phyloP scores from a whole-genome alignment of 73 alveolate species.

The Tetrahymena thermophila region DNA sequence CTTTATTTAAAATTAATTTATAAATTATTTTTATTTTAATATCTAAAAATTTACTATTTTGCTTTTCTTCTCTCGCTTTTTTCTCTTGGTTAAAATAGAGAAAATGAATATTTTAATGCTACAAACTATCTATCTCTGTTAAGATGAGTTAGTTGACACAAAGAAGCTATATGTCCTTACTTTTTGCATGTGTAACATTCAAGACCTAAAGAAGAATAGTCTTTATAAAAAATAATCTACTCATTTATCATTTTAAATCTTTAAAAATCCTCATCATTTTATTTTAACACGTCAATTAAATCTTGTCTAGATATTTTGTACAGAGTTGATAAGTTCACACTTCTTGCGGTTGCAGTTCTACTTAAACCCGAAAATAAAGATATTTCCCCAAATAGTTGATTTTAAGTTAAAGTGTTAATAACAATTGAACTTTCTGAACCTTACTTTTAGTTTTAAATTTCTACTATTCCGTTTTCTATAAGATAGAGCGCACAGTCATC shows the following conservation, averaged over 20 bases:
- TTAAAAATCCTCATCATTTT: constrained; percentile 12
- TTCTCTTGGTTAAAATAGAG: not conserved
- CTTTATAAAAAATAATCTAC: not conserved
- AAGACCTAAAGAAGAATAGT: not conserved
- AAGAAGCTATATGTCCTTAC: not conserved
- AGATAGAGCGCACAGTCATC: not conserved
- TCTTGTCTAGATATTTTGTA: constrained; percentile 16
- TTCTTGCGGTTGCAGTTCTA: constrained; percentile 9
- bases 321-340: constrained; percentile 19
- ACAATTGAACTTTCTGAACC: not conserved
- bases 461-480: not conserved
- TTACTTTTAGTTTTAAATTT: not conserved
- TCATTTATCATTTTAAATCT: constrained; percentile 3
- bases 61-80: not conserved
- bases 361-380: constrained; percentile 28
- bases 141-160: not conserved
- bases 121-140: not conserved
- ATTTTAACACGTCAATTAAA: not conserved
- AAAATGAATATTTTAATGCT: not conserved
- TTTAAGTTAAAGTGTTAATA: not conserved
- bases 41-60: not conserved
- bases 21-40: not conserved
- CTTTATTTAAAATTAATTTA: not conserved
- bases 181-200: not conserved
- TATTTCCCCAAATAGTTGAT: constrained; percentile 12